Evolutionary conservation across 371 early-diverging fungal genomes (phyloP).

Genomic region (Mucor racemosus): DNA sequence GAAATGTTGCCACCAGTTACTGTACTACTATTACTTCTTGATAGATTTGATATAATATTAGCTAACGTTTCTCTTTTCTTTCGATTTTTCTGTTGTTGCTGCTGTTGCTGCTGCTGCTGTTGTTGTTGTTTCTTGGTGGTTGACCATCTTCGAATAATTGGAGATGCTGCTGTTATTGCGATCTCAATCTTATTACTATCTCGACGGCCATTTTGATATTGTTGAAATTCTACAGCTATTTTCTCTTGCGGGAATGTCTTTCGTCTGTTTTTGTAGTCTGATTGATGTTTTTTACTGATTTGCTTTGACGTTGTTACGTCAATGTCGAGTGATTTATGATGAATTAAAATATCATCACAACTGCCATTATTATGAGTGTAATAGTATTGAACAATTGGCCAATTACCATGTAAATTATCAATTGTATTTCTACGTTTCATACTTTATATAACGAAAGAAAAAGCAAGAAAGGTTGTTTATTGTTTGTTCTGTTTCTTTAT

Average conservation of each 20-base stretch:
- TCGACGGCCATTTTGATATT: not conserved
- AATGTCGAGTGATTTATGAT: not conserved
- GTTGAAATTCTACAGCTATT: not conserved
- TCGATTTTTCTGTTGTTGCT: not conserved
- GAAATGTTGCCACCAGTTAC: not conserved
- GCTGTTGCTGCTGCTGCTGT: not conserved
- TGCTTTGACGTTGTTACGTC: not conserved
- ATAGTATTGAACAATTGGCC: conserved; percentile 21
- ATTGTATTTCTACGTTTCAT: conserved; percentile 17
- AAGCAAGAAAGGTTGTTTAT: conserved; percentile 3
- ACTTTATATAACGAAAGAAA: not conserved
- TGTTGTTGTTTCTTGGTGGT: not conserved
- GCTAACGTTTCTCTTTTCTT: conserved; percentile 20
- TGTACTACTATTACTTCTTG: conserved; percentile 2
- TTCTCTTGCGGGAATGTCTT: not conserved
- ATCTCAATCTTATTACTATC: not conserved
- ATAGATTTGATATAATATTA: not conserved
- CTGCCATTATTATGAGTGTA: conserved; percentile 25
- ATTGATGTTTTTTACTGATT: not conserved
- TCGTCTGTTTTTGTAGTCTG: not conserved
- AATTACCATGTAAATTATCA: not conserved
- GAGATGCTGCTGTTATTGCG: not conserved
- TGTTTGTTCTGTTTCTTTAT: not conserved
- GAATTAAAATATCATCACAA: conserved; percentile 17
- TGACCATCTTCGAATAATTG: not conserved